Conservation (phyloP, 2,329 filamentous ascomycete species). For the Aspergillus glaucus region DNA sequence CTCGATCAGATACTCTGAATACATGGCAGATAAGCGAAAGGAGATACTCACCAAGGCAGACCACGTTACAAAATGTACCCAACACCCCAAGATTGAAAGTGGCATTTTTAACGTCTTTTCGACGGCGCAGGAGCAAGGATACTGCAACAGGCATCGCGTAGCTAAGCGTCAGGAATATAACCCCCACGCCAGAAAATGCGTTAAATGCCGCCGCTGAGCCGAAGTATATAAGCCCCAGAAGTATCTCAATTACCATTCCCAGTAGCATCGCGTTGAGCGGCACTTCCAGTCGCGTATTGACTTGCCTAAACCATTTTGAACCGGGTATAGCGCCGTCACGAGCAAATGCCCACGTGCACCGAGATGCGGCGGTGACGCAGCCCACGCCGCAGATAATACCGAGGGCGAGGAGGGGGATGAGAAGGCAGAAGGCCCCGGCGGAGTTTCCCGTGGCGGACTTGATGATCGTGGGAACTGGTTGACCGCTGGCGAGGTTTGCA, state of each 20-base stretch:
- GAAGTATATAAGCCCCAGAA: constrained; percentile 69
- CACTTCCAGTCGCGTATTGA: constrained; percentile 58
- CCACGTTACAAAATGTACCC: constrained; percentile 54
- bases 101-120: constrained; percentile 44
- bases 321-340: constrained; percentile 65
- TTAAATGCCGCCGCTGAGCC: constrained; percentile 67
- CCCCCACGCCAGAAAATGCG: constrained; percentile 69
- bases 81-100: constrained; percentile 49
- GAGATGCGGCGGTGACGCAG: constrained; percentile 61
- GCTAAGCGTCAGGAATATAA: constrained; percentile 63
- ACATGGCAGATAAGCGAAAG: too few relatives aligned
- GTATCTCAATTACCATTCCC: constrained; percentile 59
- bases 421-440: constrained; percentile 63
- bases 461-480: constrained; percentile 67
- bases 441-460: constrained; percentile 64
- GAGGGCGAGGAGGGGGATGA: constrained; percentile 62
- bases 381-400: constrained; percentile 67
- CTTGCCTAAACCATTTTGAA: constrained; percentile 55
- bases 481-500: constrained; percentile 60
- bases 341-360: constrained; percentile 66
- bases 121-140: constrained; percentile 50
- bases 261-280: constrained; percentile 61
- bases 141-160: constrained; percentile 62
- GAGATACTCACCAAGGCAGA: constrained; percentile 51
- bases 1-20: neutral